Evolutionary conservation across 2,329 filamentous ascomycete genomes (phyloP).

Genomic region (Parastagonospora nodorum): DNA sequence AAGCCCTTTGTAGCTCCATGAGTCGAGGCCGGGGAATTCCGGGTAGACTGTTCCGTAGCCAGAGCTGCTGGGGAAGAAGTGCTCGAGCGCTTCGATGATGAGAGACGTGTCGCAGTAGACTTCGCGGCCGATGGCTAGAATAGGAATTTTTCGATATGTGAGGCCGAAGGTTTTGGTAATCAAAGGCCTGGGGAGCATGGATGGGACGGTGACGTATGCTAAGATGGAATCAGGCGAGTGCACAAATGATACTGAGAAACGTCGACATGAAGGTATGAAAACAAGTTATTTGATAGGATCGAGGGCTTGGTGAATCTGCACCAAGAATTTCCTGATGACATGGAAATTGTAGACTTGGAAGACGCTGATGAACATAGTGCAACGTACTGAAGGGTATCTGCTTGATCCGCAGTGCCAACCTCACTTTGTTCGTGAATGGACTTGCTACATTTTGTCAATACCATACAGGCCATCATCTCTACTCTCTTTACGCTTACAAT

Average conservation of each 20-base stretch:
- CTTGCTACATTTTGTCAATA: slow-evolving; percentile 25
- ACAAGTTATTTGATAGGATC: neutral
- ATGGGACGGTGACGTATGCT: slow-evolving; percentile 46
- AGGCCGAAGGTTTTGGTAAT: slow-evolving; percentile 44
- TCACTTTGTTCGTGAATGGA: slow-evolving; percentile 46
- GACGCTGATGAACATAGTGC: neutral
- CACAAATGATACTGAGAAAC: neutral
- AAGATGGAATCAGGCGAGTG: neutral
- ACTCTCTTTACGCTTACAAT: slow-evolving; percentile 17
- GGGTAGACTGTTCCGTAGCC: slow-evolving; percentile 47
- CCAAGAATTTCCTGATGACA: no score
- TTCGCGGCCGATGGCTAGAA: slow-evolving; percentile 38
- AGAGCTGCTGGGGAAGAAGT: slow-evolving; percentile 29
- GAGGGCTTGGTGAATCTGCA: no score
- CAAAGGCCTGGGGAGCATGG: slow-evolving; percentile 48
- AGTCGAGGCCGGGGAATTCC: slow-evolving; percentile 21
- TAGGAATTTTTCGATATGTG: slow-evolving; percentile 47
- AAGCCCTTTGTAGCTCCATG: slow-evolving; percentile 42
- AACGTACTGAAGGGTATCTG: slow-evolving; percentile 44
- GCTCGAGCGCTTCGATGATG: slow-evolving; percentile 43
- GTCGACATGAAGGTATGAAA: neutral
- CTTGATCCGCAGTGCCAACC: slow-evolving; percentile 44
- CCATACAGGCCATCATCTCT: neutral
- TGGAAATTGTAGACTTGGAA: neutral
- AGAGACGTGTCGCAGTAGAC: slow-evolving; percentile 43